Conservation (phyloP, 1,139 yeast species). For the Suhomyces panamericanus region DNA sequence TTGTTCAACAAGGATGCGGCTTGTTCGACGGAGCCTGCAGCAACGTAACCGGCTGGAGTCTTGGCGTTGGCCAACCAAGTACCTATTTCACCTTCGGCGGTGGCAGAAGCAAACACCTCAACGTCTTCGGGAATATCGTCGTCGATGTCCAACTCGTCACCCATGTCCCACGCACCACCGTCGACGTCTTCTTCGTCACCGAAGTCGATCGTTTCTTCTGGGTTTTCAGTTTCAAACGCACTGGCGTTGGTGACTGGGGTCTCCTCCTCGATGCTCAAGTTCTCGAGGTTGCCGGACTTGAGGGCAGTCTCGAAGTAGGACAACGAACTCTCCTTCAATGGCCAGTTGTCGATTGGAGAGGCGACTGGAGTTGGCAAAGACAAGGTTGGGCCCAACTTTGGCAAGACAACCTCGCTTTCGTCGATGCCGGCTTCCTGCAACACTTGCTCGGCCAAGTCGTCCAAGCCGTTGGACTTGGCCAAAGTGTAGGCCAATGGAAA, state of each 20-base stretch:
- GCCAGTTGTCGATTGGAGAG: conserved; percentile 70
- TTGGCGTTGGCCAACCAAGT: conserved; percentile 88
- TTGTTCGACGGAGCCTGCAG: conserved; percentile 95
- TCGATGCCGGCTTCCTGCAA: conserved; percentile 68
- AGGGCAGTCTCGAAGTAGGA: conserved; percentile 87
- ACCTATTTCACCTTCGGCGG: conserved; percentile 60
- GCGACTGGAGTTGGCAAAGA: conserved; percentile 48
- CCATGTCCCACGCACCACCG: conserved; percentile 60
- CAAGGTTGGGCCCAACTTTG: conserved; percentile 48
- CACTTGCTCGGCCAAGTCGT: conserved; percentile 69
- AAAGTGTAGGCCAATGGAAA: conserved; percentile 89
- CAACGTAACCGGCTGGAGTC: conserved; percentile 89
- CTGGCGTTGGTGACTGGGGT: conserved; percentile 16
- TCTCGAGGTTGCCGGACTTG: conserved; percentile 70
- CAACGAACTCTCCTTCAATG: conserved; percentile 67
- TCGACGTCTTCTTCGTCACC: conserved; percentile 56
- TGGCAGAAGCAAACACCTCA: conserved; percentile 20
- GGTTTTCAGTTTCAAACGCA: conserved; percentile 36
- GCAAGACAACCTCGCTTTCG: conserved; percentile 66
- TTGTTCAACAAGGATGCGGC: conserved; percentile 91
- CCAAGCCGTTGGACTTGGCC: conserved; percentile 84
- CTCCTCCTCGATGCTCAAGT: conserved; percentile 53
- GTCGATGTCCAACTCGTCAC: conserved; percentile 47
- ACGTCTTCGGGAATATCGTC: conserved; percentile 42
- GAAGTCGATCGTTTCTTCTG: conserved; percentile 2